Percentiles rank a stretch among this genome's conserved stretches.
phyloP scores from a whole-genome alignment of 768 basidiomycete genomes.

The Rhizopogon salebrosus region DNA sequence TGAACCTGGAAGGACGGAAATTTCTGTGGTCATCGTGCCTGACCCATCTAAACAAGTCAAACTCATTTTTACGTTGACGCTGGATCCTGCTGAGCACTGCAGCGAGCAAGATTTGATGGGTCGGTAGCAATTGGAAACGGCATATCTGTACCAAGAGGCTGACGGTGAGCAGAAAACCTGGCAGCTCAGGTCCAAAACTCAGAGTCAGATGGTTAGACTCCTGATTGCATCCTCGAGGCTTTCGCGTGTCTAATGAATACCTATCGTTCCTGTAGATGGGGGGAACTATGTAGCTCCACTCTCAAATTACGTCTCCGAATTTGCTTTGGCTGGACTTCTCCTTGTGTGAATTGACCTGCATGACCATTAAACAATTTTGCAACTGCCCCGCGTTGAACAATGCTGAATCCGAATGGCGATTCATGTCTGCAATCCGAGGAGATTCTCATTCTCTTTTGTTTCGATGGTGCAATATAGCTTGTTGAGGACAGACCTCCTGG shows the following conservation, averaged over 20 bases:
- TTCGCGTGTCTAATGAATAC: conserved; percentile 19
- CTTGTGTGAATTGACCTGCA: not conserved
- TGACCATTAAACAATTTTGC: not conserved
- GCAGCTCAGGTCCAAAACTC: not conserved
- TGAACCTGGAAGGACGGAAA: conserved; percentile 22
- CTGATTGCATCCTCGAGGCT: conserved; percentile 30
- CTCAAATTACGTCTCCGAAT: not conserved
- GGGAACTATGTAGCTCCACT: not conserved
- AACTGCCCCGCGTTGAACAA: not conserved
- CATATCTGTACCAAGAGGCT: not conserved
- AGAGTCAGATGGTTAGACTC: conserved; percentile 7
- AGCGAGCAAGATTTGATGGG: not conserved
- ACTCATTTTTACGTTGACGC: not conserved
- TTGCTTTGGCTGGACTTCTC: not conserved
- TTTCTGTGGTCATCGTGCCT: conserved; percentile 14
- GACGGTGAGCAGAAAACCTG: not conserved
- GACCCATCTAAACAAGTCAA: not conserved
- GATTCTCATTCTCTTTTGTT: not conserved
- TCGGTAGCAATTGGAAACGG: not conserved
- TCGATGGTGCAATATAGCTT: not conserved
- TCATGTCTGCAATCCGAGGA: not conserved
- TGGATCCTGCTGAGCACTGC: not conserved
- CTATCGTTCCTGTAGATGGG: conserved; percentile 8
- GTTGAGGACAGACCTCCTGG: not conserved
- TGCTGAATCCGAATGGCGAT: not conserved